A percentile compares a stretch with the other conserved stretches of the same genome.
phyloP scores from a whole-genome alignment of 2,329 filamentous ascomycete species.

The Alternaria consortialis region DNA sequence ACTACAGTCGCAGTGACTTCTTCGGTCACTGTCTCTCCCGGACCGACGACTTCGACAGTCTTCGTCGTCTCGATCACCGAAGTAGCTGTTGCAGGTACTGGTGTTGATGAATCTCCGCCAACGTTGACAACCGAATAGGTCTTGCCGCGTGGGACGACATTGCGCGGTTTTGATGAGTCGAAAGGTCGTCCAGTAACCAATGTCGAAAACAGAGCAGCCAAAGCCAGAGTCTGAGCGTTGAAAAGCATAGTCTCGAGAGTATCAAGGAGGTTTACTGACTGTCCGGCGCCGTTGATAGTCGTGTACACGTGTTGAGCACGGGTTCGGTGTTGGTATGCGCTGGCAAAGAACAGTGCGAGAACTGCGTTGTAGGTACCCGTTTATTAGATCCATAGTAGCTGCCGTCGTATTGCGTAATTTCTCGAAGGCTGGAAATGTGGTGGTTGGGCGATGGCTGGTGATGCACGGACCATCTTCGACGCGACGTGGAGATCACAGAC shows the following conservation, averaged over 20 bases:
- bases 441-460: slow-evolving; percentile 41
- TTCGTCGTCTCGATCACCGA: slow-evolving; percentile 37
- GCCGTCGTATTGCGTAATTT: slow-evolving; percentile 23
- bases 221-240: slow-evolving; percentile 27
- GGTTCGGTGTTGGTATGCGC: slow-evolving; percentile 17
- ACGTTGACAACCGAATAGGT: slow-evolving; percentile 53
- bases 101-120: slow-evolving; percentile 45
- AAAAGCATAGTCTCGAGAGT: slow-evolving; percentile 37
- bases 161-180: slow-evolving; percentile 24
- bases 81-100: slow-evolving; percentile 29
- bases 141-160: slow-evolving; percentile 38
- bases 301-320: slow-evolving; percentile 22
- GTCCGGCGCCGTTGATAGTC: slow-evolving; percentile 9
- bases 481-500: neutral
- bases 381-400: slow-evolving; percentile 30
- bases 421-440: slow-evolving; percentile 41
- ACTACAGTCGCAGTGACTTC: slow-evolving; percentile 34
- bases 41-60: slow-evolving; percentile 37
- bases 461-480: slow-evolving; percentile 18
- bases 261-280: slow-evolving; percentile 21
- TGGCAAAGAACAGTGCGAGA: slow-evolving; percentile 13
- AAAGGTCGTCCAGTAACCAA: slow-evolving; percentile 39
- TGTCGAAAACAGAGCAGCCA: slow-evolving; percentile 35
- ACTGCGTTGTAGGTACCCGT: slow-evolving; percentile 21
- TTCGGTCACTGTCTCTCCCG: slow-evolving; percentile 35